phyloP scores from a whole-genome alignment of 352 stramenopile species.

The Globisporangium radiosum region DNA sequence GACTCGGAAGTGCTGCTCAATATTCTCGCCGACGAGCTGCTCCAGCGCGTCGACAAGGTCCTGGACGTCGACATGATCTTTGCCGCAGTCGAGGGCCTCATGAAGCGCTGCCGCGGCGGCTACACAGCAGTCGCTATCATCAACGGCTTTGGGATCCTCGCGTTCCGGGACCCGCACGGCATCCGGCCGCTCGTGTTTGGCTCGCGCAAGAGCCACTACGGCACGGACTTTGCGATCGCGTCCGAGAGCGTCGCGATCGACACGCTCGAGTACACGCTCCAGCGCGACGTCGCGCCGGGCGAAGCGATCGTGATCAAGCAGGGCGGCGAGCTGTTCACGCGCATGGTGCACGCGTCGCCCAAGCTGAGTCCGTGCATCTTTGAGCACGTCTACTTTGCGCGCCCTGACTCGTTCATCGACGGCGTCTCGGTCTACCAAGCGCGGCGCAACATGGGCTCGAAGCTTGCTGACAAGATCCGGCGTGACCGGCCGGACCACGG shows the following conservation, averaged over 20 bases:
- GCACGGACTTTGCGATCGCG: slow-evolving; percentile 92
- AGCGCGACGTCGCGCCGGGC: slow-evolving; percentile 93
- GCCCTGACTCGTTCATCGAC: slow-evolving; percentile 98
- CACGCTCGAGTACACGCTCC: slow-evolving; percentile 94
- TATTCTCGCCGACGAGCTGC: slow-evolving; percentile 96
- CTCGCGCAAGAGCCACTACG: slow-evolving; percentile 71
- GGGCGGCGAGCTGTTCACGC: slow-evolving; percentile 79
- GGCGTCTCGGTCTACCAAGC: slow-evolving; percentile 97
- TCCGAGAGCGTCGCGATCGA: slow-evolving; percentile 98
- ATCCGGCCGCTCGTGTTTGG: slow-evolving; percentile 97
- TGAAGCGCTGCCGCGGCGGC: slow-evolving; percentile 93
- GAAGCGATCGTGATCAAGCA: slow-evolving; percentile 96
- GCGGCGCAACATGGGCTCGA: slow-evolving; percentile 97
- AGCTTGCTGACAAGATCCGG: slow-evolving; percentile 95
- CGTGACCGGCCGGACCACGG: slow-evolving; percentile 86
- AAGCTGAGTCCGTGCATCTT: slow-evolving; percentile 97
- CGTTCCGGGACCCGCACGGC: slow-evolving; percentile 97
- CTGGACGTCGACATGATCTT: slow-evolving; percentile 85
- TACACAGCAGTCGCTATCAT: slow-evolving; percentile 97
- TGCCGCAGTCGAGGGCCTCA: slow-evolving; percentile 87
- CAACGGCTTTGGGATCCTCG: slow-evolving; percentile 96
- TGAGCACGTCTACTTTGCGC: slow-evolving; percentile 99
- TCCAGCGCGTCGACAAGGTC: slow-evolving; percentile 63
- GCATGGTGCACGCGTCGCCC: slow-evolving; percentile 66
- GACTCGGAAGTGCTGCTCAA: slow-evolving; percentile 99